Conservation (phyloP, 306 rosid genomes). For the Luffa acutangula region DNA sequence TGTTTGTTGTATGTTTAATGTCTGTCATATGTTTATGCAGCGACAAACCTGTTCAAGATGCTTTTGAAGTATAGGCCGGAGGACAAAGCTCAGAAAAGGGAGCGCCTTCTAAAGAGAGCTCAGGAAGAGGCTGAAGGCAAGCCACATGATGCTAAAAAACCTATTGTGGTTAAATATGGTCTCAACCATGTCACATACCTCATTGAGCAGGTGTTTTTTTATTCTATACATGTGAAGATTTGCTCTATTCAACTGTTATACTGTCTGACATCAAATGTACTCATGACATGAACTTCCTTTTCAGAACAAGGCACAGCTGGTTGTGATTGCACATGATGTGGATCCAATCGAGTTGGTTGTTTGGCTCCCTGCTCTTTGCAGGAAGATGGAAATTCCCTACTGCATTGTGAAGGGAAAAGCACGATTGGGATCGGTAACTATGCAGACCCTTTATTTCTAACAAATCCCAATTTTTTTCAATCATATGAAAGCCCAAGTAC, state of each 20-base stretch:
- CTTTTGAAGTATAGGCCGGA: conserved; percentile 71
- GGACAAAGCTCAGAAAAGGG: conserved; percentile 67
- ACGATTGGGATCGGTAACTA: conserved; percentile 52
- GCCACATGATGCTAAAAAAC: conserved; percentile 51
- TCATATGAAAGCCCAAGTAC: background rate
- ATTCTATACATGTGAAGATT: background rate
- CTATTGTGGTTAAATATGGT: conserved; percentile 64
- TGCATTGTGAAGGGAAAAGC: conserved; percentile 86
- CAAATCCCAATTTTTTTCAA: background rate
- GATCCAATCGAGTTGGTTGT: conserved; percentile 76
- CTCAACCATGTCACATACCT: conserved; percentile 78
- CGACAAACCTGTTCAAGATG: conserved; percentile 64
- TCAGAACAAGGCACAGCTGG: conserved; percentile 71
- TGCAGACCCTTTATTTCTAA: too few species aligned
- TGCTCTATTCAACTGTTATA: background rate
- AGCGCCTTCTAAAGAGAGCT: conserved; percentile 57
- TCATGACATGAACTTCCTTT: background rate
- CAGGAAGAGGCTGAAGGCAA: conserved; percentile 67
- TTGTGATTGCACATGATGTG: conserved; percentile 74
- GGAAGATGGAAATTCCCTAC: conserved; percentile 78
- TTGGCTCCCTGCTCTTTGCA: conserved; percentile 77
- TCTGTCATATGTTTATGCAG: conserved; percentile 17
- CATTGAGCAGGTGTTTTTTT: conserved; percentile 48
- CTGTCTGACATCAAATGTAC: background rate
- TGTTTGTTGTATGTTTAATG: background rate